Conservation (phyloP, 2,329 filamentous ascomycete species). For the Fusarium humuli region DNA sequence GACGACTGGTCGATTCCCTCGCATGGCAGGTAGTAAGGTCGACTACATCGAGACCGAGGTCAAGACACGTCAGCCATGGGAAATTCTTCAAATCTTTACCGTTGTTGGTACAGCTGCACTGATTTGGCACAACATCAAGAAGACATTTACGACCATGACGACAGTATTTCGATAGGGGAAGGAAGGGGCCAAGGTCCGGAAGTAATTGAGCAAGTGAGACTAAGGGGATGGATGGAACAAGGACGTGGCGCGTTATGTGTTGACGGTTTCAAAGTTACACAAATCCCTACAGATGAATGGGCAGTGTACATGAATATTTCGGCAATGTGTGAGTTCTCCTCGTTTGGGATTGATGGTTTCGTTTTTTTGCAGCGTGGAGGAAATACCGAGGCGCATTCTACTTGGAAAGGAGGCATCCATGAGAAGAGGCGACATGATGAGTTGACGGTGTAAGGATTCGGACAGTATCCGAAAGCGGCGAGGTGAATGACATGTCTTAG, state of each 20-base stretch:
- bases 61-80: slow-evolving; percentile 64
- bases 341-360: slow-evolving; percentile 7
- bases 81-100: slow-evolving; percentile 66
- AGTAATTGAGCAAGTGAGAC: background rate
- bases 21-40: slow-evolving; percentile 64
- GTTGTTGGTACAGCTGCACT: slow-evolving; percentile 60
- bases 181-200: slow-evolving; percentile 5
- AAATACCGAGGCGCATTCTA: slow-evolving; percentile 39
- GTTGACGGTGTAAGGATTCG: slow-evolving; percentile 27
- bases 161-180: slow-evolving; percentile 36
- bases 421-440: slow-evolving; percentile 15
- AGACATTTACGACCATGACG: slow-evolving; percentile 42
- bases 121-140: slow-evolving; percentile 55
- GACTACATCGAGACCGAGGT: slow-evolving; percentile 70
- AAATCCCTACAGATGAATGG: slow-evolving; percentile 1
- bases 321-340: slow-evolving; percentile 15
- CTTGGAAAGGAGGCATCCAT: slow-evolving; percentile 1
- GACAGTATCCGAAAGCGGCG: slow-evolving; percentile 33
- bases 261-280: slow-evolving; percentile 8
- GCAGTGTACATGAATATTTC: slow-evolving; percentile 2
- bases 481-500: slow-evolving; percentile 1
- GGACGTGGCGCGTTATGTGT: slow-evolving; percentile 5
- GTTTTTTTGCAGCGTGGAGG: slow-evolving; percentile 2
- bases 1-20: slow-evolving; percentile 82
- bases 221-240: background rate